Conservation (phyloP, 768 basidiomycete genomes). For the Amylocystis lapponica region DNA sequence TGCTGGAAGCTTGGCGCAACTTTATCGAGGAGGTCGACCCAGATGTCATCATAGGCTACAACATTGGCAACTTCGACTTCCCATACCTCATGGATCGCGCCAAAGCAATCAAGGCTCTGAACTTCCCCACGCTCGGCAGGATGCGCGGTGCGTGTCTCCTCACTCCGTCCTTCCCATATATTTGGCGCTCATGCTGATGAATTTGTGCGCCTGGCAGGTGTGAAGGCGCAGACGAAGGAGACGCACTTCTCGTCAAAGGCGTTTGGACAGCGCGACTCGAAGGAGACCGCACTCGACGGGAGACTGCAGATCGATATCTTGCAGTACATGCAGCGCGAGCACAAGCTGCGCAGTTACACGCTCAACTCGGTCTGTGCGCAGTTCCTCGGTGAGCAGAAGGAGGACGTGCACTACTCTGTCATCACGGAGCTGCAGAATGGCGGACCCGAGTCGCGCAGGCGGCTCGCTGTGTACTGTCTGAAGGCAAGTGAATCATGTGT, state of each 20-base stretch:
- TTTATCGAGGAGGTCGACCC: constrained; percentile 90
- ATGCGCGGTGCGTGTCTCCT: constrained; percentile 55
- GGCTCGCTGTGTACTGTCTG: constrained; percentile 94
- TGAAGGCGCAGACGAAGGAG: constrained; percentile 77
- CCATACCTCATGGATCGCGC: constrained; percentile 95
- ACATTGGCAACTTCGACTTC: constrained; percentile 90
- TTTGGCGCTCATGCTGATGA: neutral
- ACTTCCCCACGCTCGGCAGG: constrained; percentile 31
- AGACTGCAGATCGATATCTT: constrained; percentile 93
- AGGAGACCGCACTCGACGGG: constrained; percentile 87
- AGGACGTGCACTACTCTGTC: constrained; percentile 97
- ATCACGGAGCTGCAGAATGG: constrained; percentile 98
- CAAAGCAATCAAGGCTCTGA: constrained; percentile 59
- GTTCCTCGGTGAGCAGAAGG: constrained; percentile 97
- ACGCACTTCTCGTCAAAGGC: constrained; percentile 99
- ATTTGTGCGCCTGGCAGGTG: constrained; percentile 36
- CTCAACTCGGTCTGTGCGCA: constrained; percentile 97
- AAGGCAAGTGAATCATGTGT: constrained; percentile 51
- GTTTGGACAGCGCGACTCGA: constrained; percentile 94
- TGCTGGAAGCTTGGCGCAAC: constrained; percentile 84
- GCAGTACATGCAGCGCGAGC: constrained; percentile 97
- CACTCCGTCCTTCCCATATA: neutral
- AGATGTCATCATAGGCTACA: constrained; percentile 95
- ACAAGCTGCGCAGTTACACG: constrained; percentile 94
- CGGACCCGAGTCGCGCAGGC: constrained; percentile 85